Conservation (phyloP, 805 yeast species). For the Sugiyamaella valdiviana region DNA sequence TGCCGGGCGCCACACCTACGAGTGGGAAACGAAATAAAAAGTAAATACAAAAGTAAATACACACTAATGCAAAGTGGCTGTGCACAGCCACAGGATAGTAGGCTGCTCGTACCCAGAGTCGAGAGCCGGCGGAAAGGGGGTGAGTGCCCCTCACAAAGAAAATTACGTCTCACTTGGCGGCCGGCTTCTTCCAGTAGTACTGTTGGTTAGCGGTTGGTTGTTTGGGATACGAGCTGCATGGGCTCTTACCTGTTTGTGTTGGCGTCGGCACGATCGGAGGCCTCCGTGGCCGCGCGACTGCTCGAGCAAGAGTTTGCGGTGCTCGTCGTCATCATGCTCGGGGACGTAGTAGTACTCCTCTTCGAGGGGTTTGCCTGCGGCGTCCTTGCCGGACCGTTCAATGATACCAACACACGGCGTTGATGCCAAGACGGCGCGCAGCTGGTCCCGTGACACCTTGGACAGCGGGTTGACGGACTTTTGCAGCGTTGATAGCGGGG, state of each 20-base stretch:
- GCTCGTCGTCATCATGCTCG: constrained; percentile 68
- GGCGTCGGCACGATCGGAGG: constrained; percentile 82
- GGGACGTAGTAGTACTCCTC: constrained; percentile 89
- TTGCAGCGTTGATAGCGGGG: constrained; percentile 69
- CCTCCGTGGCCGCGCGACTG: constrained; percentile 76
- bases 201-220: constrained; percentile 9
- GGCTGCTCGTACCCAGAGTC: background rate
- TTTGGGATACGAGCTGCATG: too few species aligned
- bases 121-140: background rate
- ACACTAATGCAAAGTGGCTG: background rate
- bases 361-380: constrained; percentile 90
- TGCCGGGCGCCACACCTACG: background rate
- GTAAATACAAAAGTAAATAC: background rate
- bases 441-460: constrained; percentile 26
- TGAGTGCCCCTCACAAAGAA: background rate
- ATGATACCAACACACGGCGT: constrained; percentile 77
- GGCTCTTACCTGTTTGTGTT: constrained; percentile 64
- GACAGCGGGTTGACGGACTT: constrained; percentile 54
- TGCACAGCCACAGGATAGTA: background rate
- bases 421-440: constrained; percentile 40
- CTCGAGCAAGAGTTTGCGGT: constrained; percentile 63
- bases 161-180: constrained; percentile 3
- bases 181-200: constrained; percentile 26
- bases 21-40: background rate
- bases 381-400: constrained; percentile 86